phyloP scores from a whole-genome alignment of 2,329 filamentous ascomycete genomes.

The Macroventuria anomochaeta region DNA sequence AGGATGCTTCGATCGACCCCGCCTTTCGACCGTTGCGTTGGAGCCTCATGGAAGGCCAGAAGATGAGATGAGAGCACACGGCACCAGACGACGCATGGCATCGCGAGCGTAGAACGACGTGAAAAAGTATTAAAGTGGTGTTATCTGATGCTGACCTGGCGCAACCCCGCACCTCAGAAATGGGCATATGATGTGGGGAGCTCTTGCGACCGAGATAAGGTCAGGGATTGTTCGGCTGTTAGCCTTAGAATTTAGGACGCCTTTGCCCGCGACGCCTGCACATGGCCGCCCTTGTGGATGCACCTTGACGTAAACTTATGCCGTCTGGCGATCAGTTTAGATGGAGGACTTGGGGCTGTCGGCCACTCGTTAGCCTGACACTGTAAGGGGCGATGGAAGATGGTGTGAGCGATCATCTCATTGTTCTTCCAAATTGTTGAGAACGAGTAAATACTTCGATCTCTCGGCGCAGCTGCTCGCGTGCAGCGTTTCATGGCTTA shows the following conservation, averaged over 20 bases:
- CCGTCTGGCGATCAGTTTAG: conserved; percentile 4
- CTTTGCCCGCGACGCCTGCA: conserved; percentile 4
- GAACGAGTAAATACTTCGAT: not conserved
- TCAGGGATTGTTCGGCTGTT: conserved; percentile 9
- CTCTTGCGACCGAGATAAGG: conserved; percentile 2
- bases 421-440: conserved; percentile 9
- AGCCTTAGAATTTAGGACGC: conserved; percentile 1
- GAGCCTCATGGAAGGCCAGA: conserved; percentile 9
- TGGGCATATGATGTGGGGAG: conserved; percentile 1
- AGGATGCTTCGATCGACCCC: conserved; percentile 29
- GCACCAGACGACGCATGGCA: not conserved
- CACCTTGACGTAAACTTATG: conserved; percentile 13
- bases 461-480: not conserved
- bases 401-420: conserved; percentile 5
- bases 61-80: not conserved
- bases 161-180: conserved; percentile 23
- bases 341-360: not conserved
- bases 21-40: conserved; percentile 21
- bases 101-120: not conserved
- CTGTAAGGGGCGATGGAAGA: not conserved
- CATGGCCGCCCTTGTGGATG: conserved; percentile 3
- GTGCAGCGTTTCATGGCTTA: not conserved
- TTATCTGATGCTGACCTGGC: conserved; percentile 19
- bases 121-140: not conserved
- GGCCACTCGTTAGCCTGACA: not conserved